Percentiles rank a stretch among this genome's conserved stretches.
These are phyloP conservation scores for Xanthoparmelia taractica DNA, from an alignment of 495 filamentous ascomycete genomes.

Conservation along the genomic window DNA sequence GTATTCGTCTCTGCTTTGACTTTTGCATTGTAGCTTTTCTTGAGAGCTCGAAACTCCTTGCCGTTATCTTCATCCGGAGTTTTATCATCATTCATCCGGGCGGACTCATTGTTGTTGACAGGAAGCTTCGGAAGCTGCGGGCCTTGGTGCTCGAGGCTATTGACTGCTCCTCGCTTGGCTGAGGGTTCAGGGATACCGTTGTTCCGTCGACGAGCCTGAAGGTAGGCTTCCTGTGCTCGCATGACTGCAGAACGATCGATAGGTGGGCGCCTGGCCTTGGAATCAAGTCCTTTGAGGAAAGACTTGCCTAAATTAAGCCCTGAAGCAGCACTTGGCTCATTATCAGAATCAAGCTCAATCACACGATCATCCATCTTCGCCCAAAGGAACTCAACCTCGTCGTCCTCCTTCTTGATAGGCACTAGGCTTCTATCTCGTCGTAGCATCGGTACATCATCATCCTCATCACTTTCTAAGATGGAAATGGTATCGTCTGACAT, in stretches of 20 bases:
- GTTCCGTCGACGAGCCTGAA: too few species aligned
- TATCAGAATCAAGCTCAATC: constrained; percentile 3
- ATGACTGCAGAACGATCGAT: too few species aligned
- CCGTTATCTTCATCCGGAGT: not conserved
- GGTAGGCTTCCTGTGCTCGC: too few species aligned
- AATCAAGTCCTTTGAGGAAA: too few species aligned
- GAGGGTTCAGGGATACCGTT: too few species aligned
- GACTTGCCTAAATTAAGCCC: not conserved
- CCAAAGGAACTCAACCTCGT: not conserved
- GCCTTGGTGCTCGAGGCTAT: too few species aligned
- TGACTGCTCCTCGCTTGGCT: too few species aligned
- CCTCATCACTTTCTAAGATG: not conserved
- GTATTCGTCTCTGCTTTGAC: constrained; percentile 3
- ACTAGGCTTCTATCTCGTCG: not conserved
- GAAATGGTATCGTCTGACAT: too few species aligned
- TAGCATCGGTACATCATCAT: not conserved
- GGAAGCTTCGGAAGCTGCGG: not conserved
- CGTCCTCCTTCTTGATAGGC: not conserved
- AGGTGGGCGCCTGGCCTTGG: too few species aligned
- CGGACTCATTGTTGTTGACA: too few species aligned
- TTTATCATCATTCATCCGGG: constrained; percentile 8
- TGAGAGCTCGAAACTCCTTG: not conserved
- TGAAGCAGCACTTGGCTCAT: not conserved
- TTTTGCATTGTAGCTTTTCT: constrained; percentile 13
- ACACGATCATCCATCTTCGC: not conserved